Evolutionary conservation across 2,329 filamentous ascomycete species (phyloP), one percentile per base, ranked within the genome.

Genomic region (Metarhizium robertsii): DNA sequence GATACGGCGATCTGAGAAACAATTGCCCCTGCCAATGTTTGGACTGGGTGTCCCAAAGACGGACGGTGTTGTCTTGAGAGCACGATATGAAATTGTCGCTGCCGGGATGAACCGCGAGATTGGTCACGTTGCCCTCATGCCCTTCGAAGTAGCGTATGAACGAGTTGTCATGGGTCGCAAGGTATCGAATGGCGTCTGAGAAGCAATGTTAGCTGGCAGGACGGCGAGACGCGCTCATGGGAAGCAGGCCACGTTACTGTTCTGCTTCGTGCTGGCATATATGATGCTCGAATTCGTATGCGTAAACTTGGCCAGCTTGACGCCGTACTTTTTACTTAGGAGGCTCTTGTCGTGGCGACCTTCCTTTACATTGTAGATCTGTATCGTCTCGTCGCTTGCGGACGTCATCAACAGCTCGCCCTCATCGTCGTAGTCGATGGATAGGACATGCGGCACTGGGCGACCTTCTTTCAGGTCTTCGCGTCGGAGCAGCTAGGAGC

Each of bases 131-230:
- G 57, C 82, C 86, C 46, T 88, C 87, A 70, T 99, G 94, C 52
- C 92, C 94, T 58, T 89, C 86, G 69, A 97, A 99, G 73, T 99
- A 99, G 59, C 94, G 88, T 59, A 97, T 88, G 70, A 95, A 99
- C 57, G 87, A 88, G 73, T 97, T 96, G 71, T 97, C 94, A 71
- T 99, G 94, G 13, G 87, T 96, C 55, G 83, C 95, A 59, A 91
- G 87, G 73, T 88, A 96, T 68, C 85, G 86, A 61, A 88, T 95
- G 65, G 84, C 91, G 75, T 92, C 87, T 86, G 56, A 6, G 46
- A 32, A 50, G n/a, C 14, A 20, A 16, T 25, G 46, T 61, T 50
- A 61, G 56, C 13, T 14, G 38, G 30, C 42, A 6, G 50, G n/a
- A 18, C 5, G 34, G 47, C 6, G 20, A 50, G 8, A 20, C 30